Evolutionary conservation across 495 filamentous ascomycete genomes (phyloP).

Genomic region (Cenococcum geophilum): DNA sequence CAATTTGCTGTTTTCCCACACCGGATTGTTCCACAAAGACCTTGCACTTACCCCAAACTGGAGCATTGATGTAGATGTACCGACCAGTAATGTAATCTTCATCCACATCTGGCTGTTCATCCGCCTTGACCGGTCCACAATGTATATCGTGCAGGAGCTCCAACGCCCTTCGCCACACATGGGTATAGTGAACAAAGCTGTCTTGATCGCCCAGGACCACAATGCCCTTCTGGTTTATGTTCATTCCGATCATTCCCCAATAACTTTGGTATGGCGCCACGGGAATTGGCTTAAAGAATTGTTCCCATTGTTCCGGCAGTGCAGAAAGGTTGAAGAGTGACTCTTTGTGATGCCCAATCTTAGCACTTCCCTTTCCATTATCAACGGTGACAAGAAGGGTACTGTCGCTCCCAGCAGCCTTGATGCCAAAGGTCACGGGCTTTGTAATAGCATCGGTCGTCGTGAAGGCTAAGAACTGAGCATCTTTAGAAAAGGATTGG

Average conservation of each 20-base stretch:
- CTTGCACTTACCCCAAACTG: slow-evolving; percentile 39
- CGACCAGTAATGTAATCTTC: slow-evolving; percentile 37
- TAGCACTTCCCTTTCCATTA: slow-evolving; percentile 30
- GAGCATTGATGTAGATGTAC: slow-evolving; percentile 39
- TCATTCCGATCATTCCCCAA: slow-evolving; percentile 42
- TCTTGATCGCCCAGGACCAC: slow-evolving; percentile 35
- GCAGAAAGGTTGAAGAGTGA: slow-evolving; percentile 35
- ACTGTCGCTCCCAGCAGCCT: slow-evolving; percentile 35
- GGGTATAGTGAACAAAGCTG: slow-evolving; percentile 37
- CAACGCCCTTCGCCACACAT: slow-evolving; percentile 39
- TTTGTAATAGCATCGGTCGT: slow-evolving; percentile 33
- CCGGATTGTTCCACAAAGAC: slow-evolving; percentile 40
- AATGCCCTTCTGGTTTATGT: slow-evolving; percentile 40
- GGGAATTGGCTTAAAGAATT: slow-evolving; percentile 39
- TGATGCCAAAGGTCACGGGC: slow-evolving; percentile 37
- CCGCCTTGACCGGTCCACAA: slow-evolving; percentile 34
- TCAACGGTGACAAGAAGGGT: slow-evolving; percentile 34
- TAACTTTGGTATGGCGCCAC: slow-evolving; percentile 38
- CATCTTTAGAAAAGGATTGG: slow-evolving; percentile 17
- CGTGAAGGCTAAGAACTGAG: slow-evolving; percentile 38
- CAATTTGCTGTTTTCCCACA: slow-evolving; percentile 38
- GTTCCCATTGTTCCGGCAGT: slow-evolving; percentile 41
- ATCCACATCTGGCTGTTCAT: slow-evolving; percentile 19
- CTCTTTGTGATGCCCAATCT: slow-evolving; percentile 24
- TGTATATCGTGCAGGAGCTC: slow-evolving; percentile 39